Evolutionary conservation across 2,329 filamentous ascomycete genomes (phyloP), one percentile per base, ranked within the genome.

Genomic region (Verticillium zaregamsianum): DNA sequence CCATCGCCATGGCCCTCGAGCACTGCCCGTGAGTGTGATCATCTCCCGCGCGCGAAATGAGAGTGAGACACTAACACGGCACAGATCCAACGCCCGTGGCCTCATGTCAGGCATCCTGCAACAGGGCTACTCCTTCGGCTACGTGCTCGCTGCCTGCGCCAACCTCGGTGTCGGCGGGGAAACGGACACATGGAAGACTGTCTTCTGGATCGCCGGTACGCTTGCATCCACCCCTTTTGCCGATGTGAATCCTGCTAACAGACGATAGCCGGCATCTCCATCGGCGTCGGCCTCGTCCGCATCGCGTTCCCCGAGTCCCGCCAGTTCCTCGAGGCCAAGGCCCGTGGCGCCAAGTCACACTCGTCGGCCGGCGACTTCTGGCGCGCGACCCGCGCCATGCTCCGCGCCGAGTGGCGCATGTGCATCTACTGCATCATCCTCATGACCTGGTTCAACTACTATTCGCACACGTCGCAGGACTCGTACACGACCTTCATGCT

Each of bases 91-190:
- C 61, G 88, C 90, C 8, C 83, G 91, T 72, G 92, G 92, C 67
- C 79, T 95, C 40, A 91, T 95, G 84, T 91, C 88, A 15, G 92
- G 91, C 60, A 90, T 95, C 58, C 77, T 94, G 20, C 92, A 95
- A 69, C 90, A 93, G 73, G 92, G 91, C 2, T 93, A 93, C 72
- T 89, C 89, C 0, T 83, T 93, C 65, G 91, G 91, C 35, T 94
- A 94, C 70, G 86, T 95, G 49, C 81, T 92, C 65, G 91, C 91
- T 6, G 90, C 90, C 3, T 90, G 87, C 69, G 86, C 86, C 68
- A 93, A 90, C 66, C 84, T 93, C 49, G 89, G 88, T 57, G 88
- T 93, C 17, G 89, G 90, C 35, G 88, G 83, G 12, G 77, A 68
- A 4, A 78, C 77, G 1, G 79, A 90, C 2, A 84, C 82, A 54